Percentiles rank a stretch among this genome's conserved stretches.
These are phyloP conservation scores for Didymella arachidicola DNA, from an alignment of 2,329 filamentous ascomycete species.

Conservation along the genomic window DNA sequence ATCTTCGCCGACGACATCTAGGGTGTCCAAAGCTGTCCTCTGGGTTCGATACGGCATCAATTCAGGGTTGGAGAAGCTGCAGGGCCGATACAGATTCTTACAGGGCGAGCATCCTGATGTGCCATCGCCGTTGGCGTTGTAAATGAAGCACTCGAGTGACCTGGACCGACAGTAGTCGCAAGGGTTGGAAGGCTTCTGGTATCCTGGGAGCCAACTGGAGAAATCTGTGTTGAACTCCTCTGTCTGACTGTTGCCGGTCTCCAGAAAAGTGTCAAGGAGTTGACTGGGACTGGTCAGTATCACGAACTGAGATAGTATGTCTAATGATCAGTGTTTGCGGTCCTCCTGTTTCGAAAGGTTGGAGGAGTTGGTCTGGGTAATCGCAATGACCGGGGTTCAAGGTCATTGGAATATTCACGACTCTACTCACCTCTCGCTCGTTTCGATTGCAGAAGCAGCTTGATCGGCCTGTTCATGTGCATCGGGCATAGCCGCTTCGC, in stretches of 20 bases:
- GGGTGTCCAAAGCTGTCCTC: constrained; percentile 55
- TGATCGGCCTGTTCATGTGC: constrained; percentile 22
- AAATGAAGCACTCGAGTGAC: constrained; percentile 58
- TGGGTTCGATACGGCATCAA: constrained; percentile 41
- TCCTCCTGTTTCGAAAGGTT: background rate
- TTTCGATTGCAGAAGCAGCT: constrained; percentile 2
- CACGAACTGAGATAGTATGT: background rate
- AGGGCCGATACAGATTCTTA: constrained; percentile 57
- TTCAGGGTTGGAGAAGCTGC: constrained; percentile 55
- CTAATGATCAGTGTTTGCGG: background rate
- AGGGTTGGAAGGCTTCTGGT: constrained; percentile 54
- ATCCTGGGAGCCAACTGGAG: constrained; percentile 57
- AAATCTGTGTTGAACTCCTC: constrained; percentile 52
- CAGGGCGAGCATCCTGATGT: constrained; percentile 57
- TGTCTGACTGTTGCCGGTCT: constrained; percentile 16
- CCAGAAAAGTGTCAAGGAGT: constrained; percentile 10
- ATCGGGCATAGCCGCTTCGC: constrained; percentile 47
- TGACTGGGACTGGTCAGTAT: constrained; percentile 6
- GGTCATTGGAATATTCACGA: background rate
- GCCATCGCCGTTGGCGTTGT: constrained; percentile 48
- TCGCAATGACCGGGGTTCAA: background rate
- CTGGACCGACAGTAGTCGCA: constrained; percentile 59
- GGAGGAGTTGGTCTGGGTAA: background rate
- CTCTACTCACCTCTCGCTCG: constrained; percentile 28
- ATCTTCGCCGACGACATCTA: constrained; percentile 58